A percentile compares a stretch with the other conserved stretches of the same genome.
Evolutionary conservation across 2,329 filamentous ascomycete species (phyloP).

Genomic region (Aspergillus tanneri): DNA sequence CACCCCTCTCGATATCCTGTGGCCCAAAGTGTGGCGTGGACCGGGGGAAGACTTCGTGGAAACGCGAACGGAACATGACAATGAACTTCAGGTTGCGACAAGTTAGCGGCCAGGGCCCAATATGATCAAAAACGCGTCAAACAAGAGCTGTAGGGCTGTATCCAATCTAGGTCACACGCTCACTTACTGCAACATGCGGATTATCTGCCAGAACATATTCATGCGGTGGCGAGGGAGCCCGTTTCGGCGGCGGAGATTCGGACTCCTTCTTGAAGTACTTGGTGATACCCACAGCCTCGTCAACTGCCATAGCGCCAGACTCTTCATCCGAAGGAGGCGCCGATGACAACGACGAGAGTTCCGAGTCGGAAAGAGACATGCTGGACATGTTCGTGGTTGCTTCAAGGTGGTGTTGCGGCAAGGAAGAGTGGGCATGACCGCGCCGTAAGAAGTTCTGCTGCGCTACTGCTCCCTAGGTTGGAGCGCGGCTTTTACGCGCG

Average conservation of each 20-base stretch:
- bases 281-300: slow-evolving; percentile 44
- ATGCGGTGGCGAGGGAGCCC: slow-evolving; percentile 83
- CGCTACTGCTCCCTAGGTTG: slow-evolving; percentile 26
- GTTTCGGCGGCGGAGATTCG: slow-evolving; percentile 67
- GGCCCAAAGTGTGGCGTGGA: slow-evolving; percentile 87
- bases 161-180: slow-evolving; percentile 38
- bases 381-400: slow-evolving; percentile 34
- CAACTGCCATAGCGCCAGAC: slow-evolving; percentile 39
- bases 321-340: slow-evolving; percentile 62
- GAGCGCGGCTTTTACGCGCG: slow-evolving; percentile 37
- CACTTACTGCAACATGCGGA: slow-evolving; percentile 83
- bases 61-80: slow-evolving; percentile 95
- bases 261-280: slow-evolving; percentile 51
- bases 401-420: slow-evolving; percentile 21
- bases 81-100: slow-evolving; percentile 68
- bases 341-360: slow-evolving; percentile 59
- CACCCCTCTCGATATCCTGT: slow-evolving; percentile 87
- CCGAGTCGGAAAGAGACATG: slow-evolving; percentile 55
- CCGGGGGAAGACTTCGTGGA: slow-evolving; percentile 83
- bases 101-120: slow-evolving; percentile 34
- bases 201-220: slow-evolving; percentile 90
- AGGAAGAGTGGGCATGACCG: slow-evolving; percentile 20
- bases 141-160: slow-evolving; percentile 12
- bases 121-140: slow-evolving; percentile 32
- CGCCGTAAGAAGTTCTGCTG: slow-evolving; percentile 28